Percentiles rank a stretch among this genome's conserved stretches.
Conservation (phyloP, 371 early-diverging fungal genomes). For the Mortierella sp. region DNA sequence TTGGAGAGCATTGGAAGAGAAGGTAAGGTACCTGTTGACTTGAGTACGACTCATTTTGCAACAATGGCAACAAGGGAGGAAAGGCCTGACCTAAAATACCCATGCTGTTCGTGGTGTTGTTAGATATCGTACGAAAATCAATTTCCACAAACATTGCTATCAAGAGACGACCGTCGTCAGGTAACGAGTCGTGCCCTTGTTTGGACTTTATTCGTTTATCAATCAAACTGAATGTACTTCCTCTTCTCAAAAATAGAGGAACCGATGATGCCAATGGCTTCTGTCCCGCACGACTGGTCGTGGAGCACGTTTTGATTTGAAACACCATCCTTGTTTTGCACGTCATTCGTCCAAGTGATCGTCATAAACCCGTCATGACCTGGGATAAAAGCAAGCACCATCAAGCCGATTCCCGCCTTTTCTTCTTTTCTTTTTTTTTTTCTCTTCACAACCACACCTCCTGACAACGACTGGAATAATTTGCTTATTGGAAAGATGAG, state of each 20-base stretch:
- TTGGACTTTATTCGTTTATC: too few relatives aligned
- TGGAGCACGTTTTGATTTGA: constrained; percentile 53
- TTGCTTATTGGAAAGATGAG: constrained; percentile 6
- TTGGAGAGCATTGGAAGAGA: constrained; percentile 32
- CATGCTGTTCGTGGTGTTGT: too few relatives aligned
- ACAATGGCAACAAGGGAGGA: too few relatives aligned
- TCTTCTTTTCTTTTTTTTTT: background rate
- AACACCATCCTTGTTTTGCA: background rate
- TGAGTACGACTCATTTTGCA: background rate
- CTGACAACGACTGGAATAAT: background rate
- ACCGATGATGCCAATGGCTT: constrained; percentile 43
- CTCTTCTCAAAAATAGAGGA: constrained; percentile 22
- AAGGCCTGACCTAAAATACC: too few relatives aligned
- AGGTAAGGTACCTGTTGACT: constrained; percentile 11
- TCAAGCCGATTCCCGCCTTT: background rate
- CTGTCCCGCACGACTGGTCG: constrained; percentile 53
- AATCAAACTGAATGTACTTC: too few relatives aligned
- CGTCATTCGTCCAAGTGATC: background rate
- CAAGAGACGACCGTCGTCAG: constrained; percentile 32
- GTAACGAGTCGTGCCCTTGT: constrained; percentile 11
- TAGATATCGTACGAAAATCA: constrained; percentile 23
- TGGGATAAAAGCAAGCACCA: constrained; percentile 1
- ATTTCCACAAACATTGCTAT: constrained; percentile 41
- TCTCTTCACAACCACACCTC: background rate
- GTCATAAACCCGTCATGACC: background rate